Evolutionary conservation across 2,329 filamentous ascomycete species (phyloP), one percentile per base, ranked within the genome.

Genomic region (Beauveria australis): DNA sequence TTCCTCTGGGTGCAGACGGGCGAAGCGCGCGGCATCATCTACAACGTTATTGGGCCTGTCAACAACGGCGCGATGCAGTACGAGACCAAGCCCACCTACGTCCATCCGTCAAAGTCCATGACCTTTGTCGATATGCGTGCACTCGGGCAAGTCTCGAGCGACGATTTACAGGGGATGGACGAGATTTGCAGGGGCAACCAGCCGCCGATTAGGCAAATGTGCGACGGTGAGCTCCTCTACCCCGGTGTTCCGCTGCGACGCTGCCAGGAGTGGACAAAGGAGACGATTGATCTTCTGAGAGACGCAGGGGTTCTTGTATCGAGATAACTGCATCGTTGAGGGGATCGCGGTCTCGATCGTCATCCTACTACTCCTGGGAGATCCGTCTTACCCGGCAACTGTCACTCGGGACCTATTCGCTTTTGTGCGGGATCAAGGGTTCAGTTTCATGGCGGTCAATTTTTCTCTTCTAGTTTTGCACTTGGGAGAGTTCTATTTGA

Each of bases 381-480:
- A 53, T n/a, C 37, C 60, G 18, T 62, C 62, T 26, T 63, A 61
- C 28, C 53, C 61, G 16, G 49, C 61, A 18, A 56, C 60, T 18
- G 62, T 60, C n/a, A 63, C 58, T 24, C 54, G 63, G 24, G 61
- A 63, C 26, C 26, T 63, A 24, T 60, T 57, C 46, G 55, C 63
- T 5, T 63, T 61, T 37, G 59, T 56, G 52, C 52, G 63, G 40
- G 61, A 63, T 40, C 51, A 57, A 24, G 61, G 63, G 0, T 47
- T 9, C 58, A 58, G 2, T 51, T 61, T 40, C 59, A 49, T 2
- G 14, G 30, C n/a, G 33, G 33, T 16, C 33, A 37, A 16, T 37
- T 37, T 37, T 37, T 10, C 6, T 5, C 3, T 6, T 16, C 12
- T 14, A 37, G 5, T 16, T 12, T 37, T 37, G 33, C 33, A 37